Conservation (phyloP, 768 basidiomycete genomes). For the Crucibulum laeve region DNA sequence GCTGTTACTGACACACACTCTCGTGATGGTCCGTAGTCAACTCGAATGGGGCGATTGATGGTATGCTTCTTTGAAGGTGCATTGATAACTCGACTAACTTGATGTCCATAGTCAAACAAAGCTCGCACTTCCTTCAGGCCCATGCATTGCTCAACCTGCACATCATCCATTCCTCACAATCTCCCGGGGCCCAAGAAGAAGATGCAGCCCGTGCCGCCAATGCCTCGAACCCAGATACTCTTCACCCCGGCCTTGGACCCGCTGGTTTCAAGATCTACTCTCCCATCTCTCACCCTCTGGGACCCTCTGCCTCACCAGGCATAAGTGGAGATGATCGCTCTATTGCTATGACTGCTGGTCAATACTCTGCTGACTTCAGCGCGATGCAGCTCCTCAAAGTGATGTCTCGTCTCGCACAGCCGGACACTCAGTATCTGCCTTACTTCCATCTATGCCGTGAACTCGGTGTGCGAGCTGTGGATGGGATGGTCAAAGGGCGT, state of each 20-base stretch:
- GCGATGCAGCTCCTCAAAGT: constrained; percentile 78
- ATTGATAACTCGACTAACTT: constrained; percentile 2
- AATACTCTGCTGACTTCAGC: constrained; percentile 62
- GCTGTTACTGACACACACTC: background rate
- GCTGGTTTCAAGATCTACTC: constrained; percentile 63
- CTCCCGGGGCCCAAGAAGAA: constrained; percentile 24
- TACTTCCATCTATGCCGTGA: constrained; percentile 84
- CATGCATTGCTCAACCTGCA: constrained; percentile 81
- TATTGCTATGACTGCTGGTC: constrained; percentile 33
- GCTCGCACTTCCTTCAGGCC: constrained; percentile 83
- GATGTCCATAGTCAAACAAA: constrained; percentile 56
- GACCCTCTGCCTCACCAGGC: constrained; percentile 14
- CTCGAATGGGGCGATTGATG: constrained; percentile 63
- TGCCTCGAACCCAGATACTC: constrained; percentile 38
- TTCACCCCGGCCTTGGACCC: constrained; percentile 56
- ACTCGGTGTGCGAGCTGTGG: constrained; percentile 78
- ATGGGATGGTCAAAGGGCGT: constrained; percentile 78
- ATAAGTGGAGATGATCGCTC: constrained; percentile 21
- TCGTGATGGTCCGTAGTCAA: constrained; percentile 47
- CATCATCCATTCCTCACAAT: constrained; percentile 79
- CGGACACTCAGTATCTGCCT: constrained; percentile 57
- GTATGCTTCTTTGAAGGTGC: constrained; percentile 34
- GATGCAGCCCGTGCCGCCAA: constrained; percentile 27
- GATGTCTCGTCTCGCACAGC: constrained; percentile 72
- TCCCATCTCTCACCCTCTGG: constrained; percentile 29